Conservation (phyloP, 495 filamentous ascomycete genomes). For the Penicillium bovifimosum region DNA sequence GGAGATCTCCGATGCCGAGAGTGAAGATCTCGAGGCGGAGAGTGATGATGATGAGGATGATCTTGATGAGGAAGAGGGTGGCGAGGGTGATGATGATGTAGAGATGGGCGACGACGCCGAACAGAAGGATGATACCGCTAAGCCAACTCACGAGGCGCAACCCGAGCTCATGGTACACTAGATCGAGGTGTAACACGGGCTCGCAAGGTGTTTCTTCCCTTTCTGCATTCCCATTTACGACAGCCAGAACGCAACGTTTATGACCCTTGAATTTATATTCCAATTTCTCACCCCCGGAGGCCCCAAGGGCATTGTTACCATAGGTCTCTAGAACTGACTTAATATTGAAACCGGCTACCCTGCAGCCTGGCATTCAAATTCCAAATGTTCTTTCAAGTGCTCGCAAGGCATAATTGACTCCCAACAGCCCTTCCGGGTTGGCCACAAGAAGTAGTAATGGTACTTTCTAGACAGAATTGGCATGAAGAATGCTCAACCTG, state of each 20-base stretch:
- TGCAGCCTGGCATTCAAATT: background rate
- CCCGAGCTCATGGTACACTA: conserved; percentile 52
- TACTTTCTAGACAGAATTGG: no score
- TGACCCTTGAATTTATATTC: conserved; percentile 21
- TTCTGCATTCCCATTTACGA: conserved; percentile 6
- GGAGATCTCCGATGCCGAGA: conserved; percentile 77
- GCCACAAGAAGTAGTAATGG: no score
- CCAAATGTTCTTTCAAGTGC: background rate
- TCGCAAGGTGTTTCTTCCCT: background rate
- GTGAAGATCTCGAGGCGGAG: conserved; percentile 94
- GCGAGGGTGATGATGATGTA: conserved; percentile 72
- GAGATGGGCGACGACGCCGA: conserved; percentile 69
- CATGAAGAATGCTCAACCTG: no score
- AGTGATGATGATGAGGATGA: conserved; percentile 86
- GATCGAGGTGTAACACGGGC: background rate
- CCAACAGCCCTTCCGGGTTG: no score
- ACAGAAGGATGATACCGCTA: conserved; percentile 34
- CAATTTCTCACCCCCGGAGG: conserved; percentile 10
- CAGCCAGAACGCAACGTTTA: conserved; percentile 33
- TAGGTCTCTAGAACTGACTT: conserved; percentile 27
- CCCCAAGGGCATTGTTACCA: conserved; percentile 11
- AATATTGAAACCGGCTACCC: conserved; percentile 10
- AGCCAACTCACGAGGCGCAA: conserved; percentile 36
- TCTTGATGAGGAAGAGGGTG: conserved; percentile 65
- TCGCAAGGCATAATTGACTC: no score